These are phyloP conservation scores for Syzygium malaccense DNA, from an alignment of 441 rosid genomes.

Conservation along the genomic window DNA sequence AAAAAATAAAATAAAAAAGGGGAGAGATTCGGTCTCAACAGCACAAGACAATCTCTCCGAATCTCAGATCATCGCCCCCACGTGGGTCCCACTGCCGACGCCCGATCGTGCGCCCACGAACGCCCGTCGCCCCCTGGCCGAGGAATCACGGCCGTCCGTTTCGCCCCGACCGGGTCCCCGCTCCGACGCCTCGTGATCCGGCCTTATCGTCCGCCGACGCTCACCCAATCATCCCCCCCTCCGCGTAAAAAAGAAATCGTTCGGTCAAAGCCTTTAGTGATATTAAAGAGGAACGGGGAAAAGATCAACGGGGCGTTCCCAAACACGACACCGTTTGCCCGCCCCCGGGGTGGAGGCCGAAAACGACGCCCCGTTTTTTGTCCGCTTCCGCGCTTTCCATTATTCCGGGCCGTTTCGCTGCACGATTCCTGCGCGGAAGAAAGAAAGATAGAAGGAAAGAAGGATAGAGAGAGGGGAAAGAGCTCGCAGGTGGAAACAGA, in stretches of 20 bases:
- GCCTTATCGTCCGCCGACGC: background rate
- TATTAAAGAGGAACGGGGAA: background rate
- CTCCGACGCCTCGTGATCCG: background rate
- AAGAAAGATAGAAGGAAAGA: background rate
- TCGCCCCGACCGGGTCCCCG: background rate
- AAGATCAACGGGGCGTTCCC: background rate
- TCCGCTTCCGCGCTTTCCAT: background rate
- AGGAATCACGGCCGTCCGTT: background rate
- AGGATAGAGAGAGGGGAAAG: background rate
- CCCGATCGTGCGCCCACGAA: background rate
- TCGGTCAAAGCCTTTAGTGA: background rate
- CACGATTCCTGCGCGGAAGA: background rate
- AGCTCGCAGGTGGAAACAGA: background rate
- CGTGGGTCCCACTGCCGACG: background rate
- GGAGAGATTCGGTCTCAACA: background rate
- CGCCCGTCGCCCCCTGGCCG: background rate
- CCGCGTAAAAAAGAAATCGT: no score
- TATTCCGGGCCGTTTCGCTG: background rate
- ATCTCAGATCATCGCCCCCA: background rate
- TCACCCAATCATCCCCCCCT: background rate
- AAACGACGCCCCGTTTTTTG: background rate
- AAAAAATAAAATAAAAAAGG: no score
- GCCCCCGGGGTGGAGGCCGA: background rate
- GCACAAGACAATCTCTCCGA: background rate
- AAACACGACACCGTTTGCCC: background rate